Conservation (phyloP, 164 flowering plant species). For the Vitis rotundifolia region DNA sequence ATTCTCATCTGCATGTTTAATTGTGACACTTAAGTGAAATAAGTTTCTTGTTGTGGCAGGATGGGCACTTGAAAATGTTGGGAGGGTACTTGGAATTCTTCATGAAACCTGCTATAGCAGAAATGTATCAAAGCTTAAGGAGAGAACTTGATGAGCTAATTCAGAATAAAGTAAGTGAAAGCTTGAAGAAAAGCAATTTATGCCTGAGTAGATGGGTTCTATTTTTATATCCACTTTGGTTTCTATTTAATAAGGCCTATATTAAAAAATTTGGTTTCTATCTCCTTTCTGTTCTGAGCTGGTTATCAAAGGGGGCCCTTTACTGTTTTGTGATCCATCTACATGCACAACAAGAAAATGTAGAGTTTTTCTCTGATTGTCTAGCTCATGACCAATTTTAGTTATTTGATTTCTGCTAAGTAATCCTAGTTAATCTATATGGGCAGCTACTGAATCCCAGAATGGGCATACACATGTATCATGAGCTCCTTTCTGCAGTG, state of each 20-base stretch:
- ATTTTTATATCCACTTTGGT: no score
- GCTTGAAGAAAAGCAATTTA: neutral
- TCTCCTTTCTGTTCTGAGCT: neutral
- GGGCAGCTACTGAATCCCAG: constrained; percentile 69
- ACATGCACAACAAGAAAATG: neutral
- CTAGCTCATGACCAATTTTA: neutral
- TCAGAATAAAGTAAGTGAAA: constrained; percentile 64
- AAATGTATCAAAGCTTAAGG: constrained; percentile 54
- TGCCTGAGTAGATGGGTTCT: neutral
- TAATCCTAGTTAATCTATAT: neutral
- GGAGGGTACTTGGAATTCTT: constrained; percentile 92
- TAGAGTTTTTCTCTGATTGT: neutral
- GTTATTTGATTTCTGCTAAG: neutral
- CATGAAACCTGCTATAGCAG: constrained; percentile 72
- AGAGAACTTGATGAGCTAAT: constrained; percentile 77
- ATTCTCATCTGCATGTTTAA: neutral
- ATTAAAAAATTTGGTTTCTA: no score
- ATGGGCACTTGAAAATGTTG: constrained; percentile 90
- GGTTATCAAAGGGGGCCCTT: neutral
- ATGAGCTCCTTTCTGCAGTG: constrained; percentile 75
- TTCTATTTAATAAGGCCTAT: no score
- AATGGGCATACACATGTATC: constrained; percentile 44
- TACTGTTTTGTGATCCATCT: no score
- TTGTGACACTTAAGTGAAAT: neutral
- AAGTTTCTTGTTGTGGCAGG: constrained; percentile 38